Conservation (phyloP, 2,329 filamentous ascomycete species). For the Pezicula radicicola region DNA sequence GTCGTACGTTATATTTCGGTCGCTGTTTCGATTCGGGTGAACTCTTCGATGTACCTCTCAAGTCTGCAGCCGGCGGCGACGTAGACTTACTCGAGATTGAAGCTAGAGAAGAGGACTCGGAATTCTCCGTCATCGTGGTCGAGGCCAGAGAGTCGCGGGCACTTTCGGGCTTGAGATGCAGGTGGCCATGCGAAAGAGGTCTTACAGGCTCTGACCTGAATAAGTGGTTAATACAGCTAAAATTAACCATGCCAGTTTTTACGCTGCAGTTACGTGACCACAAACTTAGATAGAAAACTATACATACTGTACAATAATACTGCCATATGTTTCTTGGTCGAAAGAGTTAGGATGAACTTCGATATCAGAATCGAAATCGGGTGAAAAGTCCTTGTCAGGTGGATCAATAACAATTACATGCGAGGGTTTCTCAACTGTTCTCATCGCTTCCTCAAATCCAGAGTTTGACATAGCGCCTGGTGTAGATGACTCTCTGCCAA, state of each 20-base stretch:
- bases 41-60: slow-evolving; percentile 25
- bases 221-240: slow-evolving; percentile 7
- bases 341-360: slow-evolving; percentile 13
- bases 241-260: slow-evolving; percentile 11
- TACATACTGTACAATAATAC: slow-evolving; percentile 22
- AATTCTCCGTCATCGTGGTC: slow-evolving; percentile 52
- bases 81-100: slow-evolving; percentile 61
- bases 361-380: slow-evolving; percentile 7
- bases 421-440: slow-evolving; percentile 15
- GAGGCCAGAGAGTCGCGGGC: slow-evolving; percentile 45
- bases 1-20: slow-evolving; percentile 56
- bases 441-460: slow-evolving; percentile 20
- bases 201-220: slow-evolving; percentile 21
- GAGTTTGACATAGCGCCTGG: slow-evolving; percentile 24
- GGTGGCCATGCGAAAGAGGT: slow-evolving; percentile 18
- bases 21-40: slow-evolving; percentile 27
- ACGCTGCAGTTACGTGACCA: slow-evolving; percentile 6
- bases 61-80: slow-evolving; percentile 48
- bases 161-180: slow-evolving; percentile 28
- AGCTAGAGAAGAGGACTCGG: slow-evolving; percentile 44
- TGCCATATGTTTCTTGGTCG: slow-evolving; percentile 14
- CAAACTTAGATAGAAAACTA: slow-evolving; percentile 8
- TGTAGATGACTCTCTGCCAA: slow-evolving; percentile 22
- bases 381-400: slow-evolving; percentile 15
- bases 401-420: slow-evolving; percentile 25